Conservation (phyloP, 306 rosid genomes). For the Cucumis melo region DNA sequence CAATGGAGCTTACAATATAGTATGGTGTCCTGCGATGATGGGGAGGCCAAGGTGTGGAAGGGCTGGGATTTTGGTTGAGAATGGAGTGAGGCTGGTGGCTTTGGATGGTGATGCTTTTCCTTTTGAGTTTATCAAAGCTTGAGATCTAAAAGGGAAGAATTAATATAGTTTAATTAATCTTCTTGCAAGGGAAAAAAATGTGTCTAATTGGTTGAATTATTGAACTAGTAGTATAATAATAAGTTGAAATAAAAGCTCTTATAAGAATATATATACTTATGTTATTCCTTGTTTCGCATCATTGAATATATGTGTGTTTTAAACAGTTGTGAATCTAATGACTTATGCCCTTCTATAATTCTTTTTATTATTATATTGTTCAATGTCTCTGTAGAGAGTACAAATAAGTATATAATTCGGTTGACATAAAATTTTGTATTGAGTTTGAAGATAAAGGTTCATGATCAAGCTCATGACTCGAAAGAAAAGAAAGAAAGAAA, state of each 20-base stretch:
- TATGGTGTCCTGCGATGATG: not conserved
- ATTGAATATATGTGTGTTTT: too few relatives aligned
- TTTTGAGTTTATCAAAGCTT: conserved; percentile 6
- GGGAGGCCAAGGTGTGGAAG: conserved; percentile 8
- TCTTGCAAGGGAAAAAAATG: not conserved
- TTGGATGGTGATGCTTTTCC: not conserved
- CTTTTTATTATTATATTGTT: too few relatives aligned
- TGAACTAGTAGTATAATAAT: not conserved
- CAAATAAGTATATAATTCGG: too few relatives aligned
- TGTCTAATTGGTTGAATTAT: not conserved
- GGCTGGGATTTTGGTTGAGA: not conserved
- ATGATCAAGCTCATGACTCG: too few relatives aligned
- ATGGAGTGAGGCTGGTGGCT: conserved; percentile 9
- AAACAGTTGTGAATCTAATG: too few relatives aligned
- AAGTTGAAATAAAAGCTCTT: not conserved
- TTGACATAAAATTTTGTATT: too few relatives aligned
- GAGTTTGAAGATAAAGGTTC: too few relatives aligned
- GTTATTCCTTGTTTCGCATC: too few relatives aligned
- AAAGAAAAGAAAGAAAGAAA: too few relatives aligned
- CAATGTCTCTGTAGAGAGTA: too few relatives aligned
- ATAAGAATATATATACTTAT: too few relatives aligned
- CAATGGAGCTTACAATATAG: not conserved
- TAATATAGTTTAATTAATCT: not conserved
- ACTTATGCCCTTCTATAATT: too few relatives aligned
- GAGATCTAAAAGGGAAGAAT: not conserved